These are phyloP conservation scores for Enterospora canceri DNA, from an alignment of 371 early-diverging fungal species.

Conservation along the genomic window DNA sequence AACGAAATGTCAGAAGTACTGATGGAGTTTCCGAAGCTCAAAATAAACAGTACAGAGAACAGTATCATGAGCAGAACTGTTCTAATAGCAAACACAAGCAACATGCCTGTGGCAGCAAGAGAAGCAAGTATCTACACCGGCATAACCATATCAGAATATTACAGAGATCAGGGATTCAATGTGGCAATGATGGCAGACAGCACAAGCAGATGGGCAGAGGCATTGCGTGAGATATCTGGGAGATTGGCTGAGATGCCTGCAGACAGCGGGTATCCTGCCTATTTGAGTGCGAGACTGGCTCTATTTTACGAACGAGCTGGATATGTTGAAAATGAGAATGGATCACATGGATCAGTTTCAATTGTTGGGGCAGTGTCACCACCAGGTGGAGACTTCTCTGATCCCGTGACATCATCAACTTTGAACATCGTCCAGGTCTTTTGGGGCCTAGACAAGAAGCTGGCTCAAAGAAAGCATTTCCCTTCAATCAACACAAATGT, in stretches of 20 bases:
- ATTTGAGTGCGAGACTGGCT: conserved; percentile 92
- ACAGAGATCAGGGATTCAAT: conserved; percentile 98
- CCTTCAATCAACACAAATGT: conserved; percentile 98
- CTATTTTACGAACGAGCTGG: conserved; percentile 99
- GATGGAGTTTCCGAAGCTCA: conserved; percentile 89
- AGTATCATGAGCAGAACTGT: conserved; percentile 99
- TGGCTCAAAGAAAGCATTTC: conserved; percentile 99
- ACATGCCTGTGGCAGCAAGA: conserved; percentile 99
- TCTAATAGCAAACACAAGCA: conserved; percentile 97
- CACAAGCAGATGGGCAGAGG: conserved; percentile 99
- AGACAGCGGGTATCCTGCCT: conserved; percentile 97
- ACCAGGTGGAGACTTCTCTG: conserved; percentile 96
- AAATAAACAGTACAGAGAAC: conserved; percentile 71
- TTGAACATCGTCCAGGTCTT: conserved; percentile 98
- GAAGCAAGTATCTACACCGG: conserved; percentile 99
- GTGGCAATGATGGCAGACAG: conserved; percentile 99
- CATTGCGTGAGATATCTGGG: conserved; percentile 97
- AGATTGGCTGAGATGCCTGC: conserved; percentile 99
- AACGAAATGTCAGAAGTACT: conserved; percentile 99
- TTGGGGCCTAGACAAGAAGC: conserved; percentile 99
- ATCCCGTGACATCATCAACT: conserved; percentile 95
- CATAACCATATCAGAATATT: conserved; percentile 98
- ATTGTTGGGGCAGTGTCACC: conserved; percentile 99
- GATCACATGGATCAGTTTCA: conserved; percentile 82
- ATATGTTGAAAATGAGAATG: conserved; percentile 80